Conservation (phyloP, 1,284 basidiomycete genomes). For the Porogramme epimiltina region DNA sequence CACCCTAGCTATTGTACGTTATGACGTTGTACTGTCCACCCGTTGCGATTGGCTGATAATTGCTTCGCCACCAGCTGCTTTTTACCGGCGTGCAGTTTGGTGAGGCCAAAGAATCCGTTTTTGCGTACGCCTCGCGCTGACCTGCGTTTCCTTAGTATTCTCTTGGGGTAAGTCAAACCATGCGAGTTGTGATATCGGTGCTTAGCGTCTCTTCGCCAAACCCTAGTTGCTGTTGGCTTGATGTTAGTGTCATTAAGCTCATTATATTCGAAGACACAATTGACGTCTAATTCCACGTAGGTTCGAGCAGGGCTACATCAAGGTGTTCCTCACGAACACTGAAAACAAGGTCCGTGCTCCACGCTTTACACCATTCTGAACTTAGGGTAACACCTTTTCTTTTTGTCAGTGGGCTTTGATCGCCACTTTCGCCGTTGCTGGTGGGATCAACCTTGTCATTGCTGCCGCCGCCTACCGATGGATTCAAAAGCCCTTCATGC, state of each 20-base stretch:
- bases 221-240: not conserved
- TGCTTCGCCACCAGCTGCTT: conserved; percentile 1
- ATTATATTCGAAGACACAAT: not conserved
- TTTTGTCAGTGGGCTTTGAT: conserved; percentile 14
- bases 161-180: not conserved
- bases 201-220: not conserved
- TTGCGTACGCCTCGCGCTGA: not conserved
- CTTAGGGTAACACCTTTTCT: too few species aligned
- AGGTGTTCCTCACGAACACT: not conserved
- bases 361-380: too few species aligned
- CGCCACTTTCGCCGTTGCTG: conserved; percentile 4
- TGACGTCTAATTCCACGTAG: not conserved
- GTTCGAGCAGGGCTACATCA: not conserved
- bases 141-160: not conserved
- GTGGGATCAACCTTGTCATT: conserved; percentile 8
- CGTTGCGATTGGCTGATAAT: too few species aligned
- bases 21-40: not conserved
- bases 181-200: not conserved
- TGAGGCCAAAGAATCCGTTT: not conserved
- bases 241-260: not conserved
- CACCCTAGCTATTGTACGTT: conserved; percentile 2
- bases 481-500: conserved; percentile 12
- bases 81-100: conserved; percentile 11
- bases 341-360: too few species aligned
- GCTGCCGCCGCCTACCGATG: conserved; percentile 10